These are phyloP conservation scores for Fragaria vesca DNA, from an alignment of 306 rosid genomes.

Conservation along the genomic window DNA sequence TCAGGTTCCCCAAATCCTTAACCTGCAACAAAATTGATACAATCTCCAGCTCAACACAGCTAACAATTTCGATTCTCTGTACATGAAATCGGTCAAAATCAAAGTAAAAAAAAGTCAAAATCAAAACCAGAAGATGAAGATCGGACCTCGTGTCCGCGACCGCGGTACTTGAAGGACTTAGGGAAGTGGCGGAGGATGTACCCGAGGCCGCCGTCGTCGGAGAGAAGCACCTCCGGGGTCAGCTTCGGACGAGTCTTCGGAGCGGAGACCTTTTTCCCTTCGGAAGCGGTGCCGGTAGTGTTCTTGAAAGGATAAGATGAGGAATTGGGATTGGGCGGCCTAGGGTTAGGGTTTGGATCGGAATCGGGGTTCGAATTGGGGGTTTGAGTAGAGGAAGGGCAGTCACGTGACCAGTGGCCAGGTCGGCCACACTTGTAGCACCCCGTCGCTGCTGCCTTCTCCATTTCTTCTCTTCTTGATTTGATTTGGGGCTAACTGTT, in stretches of 20 bases:
- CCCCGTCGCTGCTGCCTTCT: slow-evolving; percentile 62
- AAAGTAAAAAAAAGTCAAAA: not conserved
- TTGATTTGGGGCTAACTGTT: not conserved
- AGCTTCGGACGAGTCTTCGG: slow-evolving; percentile 75
- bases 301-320: slow-evolving; percentile 26
- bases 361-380: slow-evolving; percentile 27
- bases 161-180: slow-evolving; percentile 71
- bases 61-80: no score
- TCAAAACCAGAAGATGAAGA: not conserved
- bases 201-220: slow-evolving; percentile 95
- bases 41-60: not conserved
- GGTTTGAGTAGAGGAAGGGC: slow-evolving; percentile 58
- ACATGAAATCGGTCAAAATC: not conserved
- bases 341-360: slow-evolving; percentile 19
- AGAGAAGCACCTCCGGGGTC: slow-evolving; percentile 77
- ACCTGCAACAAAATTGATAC: slow-evolving; percentile 37
- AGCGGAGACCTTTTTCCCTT: slow-evolving; percentile 56
- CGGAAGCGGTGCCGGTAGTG: slow-evolving; percentile 11
- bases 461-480: not conserved
- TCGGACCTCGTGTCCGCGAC: slow-evolving; percentile 82
- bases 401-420: slow-evolving; percentile 98
- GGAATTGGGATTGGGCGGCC: slow-evolving; percentile 22
- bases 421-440: slow-evolving; percentile 97
- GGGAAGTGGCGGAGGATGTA: slow-evolving; percentile 94
- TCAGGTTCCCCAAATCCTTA: slow-evolving; percentile 72